Evolutionary conservation across 768 basidiomycete genomes (phyloP).

Genomic region (Porpolomopsis calyptriformis): DNA sequence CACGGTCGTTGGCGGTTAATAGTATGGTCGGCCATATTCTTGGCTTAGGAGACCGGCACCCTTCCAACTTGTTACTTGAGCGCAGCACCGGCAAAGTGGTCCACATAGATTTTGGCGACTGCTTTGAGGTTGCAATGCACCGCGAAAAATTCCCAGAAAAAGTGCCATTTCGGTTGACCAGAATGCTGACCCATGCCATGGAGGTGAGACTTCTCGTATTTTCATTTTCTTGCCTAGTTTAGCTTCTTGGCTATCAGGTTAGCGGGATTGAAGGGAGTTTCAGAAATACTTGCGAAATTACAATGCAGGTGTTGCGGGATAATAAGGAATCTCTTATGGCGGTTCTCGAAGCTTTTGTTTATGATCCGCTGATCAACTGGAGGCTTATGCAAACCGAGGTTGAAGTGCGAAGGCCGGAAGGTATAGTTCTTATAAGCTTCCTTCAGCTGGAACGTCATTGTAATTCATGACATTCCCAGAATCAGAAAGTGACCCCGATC

Average conservation of each 20-base stretch:
- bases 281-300: constrained; percentile 89
- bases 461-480: constrained; percentile 18
- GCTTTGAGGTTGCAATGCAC: constrained; percentile 96
- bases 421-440: constrained; percentile 23
- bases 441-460: constrained; percentile 2
- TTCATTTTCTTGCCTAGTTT: not conserved
- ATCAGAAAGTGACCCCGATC: constrained; percentile 39
- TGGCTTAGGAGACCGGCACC: constrained; percentile 95
- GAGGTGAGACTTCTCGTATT: constrained; percentile 47
- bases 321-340: constrained; percentile 99
- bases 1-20: constrained; percentile 88
- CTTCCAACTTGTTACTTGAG: constrained; percentile 88
- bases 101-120: constrained; percentile 96
- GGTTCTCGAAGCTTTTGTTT: constrained; percentile 96
- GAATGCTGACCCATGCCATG: constrained; percentile 99
- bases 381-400: constrained; percentile 80
- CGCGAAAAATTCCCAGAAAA: constrained; percentile 99
- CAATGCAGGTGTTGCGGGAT: constrained; percentile 92
- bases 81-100: constrained; percentile 89
- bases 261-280: constrained; percentile 98
- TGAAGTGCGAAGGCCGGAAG: constrained; percentile 60
- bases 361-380: constrained; percentile 98
- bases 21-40: constrained; percentile 99
- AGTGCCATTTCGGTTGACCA: constrained; percentile 93
- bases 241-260: constrained; percentile 42